phyloP scores from a whole-genome alignment of 192 early-diverging fungal genomes.

The Backusella psychrophila region DNA sequence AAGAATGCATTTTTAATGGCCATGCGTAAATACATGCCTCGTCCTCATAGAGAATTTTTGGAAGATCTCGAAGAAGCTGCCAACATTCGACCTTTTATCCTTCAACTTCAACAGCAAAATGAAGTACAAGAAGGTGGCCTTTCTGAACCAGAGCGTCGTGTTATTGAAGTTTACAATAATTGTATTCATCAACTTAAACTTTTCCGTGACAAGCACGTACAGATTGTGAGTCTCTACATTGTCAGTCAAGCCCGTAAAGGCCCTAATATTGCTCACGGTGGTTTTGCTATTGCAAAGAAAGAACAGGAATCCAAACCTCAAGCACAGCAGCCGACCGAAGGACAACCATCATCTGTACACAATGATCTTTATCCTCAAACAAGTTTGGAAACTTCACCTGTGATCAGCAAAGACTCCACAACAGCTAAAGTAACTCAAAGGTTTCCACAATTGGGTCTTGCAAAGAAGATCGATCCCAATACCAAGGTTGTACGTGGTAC shows the following conservation, averaged over 20 bases:
- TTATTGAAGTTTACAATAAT: slow-evolving; percentile 75
- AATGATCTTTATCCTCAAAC: slow-evolving; percentile 37
- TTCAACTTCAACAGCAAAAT: slow-evolving; percentile 24
- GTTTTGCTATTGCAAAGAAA: slow-evolving; percentile 40
- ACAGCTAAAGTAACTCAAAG: slow-evolving; percentile 18
- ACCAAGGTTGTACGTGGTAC: slow-evolving; percentile 68
- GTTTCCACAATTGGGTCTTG: slow-evolving; percentile 47
- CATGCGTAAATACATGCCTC: slow-evolving; percentile 94
- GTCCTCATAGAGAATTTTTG: slow-evolving; percentile 83
- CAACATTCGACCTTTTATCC: slow-evolving; percentile 67
- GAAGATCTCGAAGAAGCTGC: slow-evolving; percentile 67
- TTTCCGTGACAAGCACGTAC: slow-evolving; percentile 91
- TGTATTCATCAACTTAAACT: slow-evolving; percentile 79
- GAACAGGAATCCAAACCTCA: not conserved
- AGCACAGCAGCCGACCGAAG: not conserved
- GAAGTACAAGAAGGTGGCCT: not conserved
- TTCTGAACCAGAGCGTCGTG: slow-evolving; percentile 24
- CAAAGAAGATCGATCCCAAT: slow-evolving; percentile 56
- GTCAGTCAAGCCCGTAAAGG: slow-evolving; percentile 76
- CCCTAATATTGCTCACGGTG: slow-evolving; percentile 61
- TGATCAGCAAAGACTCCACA: slow-evolving; percentile 10
- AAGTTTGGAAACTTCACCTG: slow-evolving; percentile 16
- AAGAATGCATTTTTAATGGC: slow-evolving; percentile 75
- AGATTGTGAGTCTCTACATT: slow-evolving; percentile 91
- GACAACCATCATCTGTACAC: not conserved